Percentiles rank a stretch among this genome's conserved stretches.
These are phyloP conservation scores for Pisolithus marmoratus DNA, from an alignment of 768 basidiomycete species.

Conservation along the genomic window DNA sequence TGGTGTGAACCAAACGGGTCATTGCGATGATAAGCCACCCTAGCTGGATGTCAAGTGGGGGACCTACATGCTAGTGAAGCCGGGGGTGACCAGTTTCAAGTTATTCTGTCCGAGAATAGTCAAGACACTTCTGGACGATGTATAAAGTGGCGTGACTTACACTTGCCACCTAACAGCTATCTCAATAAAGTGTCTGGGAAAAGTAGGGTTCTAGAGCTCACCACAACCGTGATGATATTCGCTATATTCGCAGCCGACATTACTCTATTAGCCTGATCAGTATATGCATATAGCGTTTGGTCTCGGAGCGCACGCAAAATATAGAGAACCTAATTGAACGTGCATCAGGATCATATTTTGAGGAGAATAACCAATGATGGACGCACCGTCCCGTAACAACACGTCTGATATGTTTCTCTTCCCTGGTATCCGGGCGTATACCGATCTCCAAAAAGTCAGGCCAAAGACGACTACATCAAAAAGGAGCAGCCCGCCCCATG, in stretches of 20 bases:
- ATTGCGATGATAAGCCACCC: not conserved
- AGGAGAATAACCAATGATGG: not conserved
- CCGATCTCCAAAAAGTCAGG: not conserved
- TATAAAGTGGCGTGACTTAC: slow-evolving; percentile 1
- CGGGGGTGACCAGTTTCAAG: not conserved
- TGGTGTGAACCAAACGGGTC: not conserved
- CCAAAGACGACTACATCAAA: too few species aligned
- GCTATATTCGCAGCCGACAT: not conserved
- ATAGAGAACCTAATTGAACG: not conserved
- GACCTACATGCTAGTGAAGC: slow-evolving; percentile 1
- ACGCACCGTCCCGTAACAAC: not conserved
- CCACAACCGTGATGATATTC: not conserved
- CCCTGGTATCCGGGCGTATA: not conserved
- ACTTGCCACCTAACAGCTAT: not conserved
- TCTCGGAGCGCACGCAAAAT: not conserved
- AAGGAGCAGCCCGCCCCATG: too few species aligned
- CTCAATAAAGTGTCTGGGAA: not conserved
- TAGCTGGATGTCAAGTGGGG: not conserved
- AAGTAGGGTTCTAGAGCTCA: not conserved
- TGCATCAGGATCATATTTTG: not conserved
- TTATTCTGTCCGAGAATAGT: not conserved
- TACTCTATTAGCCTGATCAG: not conserved
- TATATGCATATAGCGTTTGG: not conserved
- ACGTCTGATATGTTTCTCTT: not conserved
- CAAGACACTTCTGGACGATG: not conserved